These are phyloP conservation scores for Elongisporangium anandrum DNA, from an alignment of 352 stramenopile species.

Conservation along the genomic window DNA sequence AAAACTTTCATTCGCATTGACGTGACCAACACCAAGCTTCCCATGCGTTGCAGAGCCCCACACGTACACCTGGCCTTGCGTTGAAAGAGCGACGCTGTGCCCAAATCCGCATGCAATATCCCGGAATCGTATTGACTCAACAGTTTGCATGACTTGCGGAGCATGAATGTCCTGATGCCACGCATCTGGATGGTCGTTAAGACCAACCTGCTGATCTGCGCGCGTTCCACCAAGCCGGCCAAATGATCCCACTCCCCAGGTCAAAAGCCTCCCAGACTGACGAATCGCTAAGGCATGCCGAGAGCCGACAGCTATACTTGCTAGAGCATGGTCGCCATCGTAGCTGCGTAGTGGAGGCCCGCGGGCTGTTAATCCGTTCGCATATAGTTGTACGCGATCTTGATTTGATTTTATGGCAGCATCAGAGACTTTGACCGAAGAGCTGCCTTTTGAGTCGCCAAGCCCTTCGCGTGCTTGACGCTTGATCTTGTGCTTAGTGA, in stretches of 20 bases:
- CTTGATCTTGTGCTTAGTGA: constrained; percentile 50
- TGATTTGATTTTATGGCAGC: constrained; percentile 2
- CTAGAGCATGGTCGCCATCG: constrained; percentile 45
- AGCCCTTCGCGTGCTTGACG: constrained; percentile 51
- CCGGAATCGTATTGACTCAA: constrained; percentile 46
- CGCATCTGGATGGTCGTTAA: constrained; percentile 23
- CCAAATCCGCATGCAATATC: constrained; percentile 57
- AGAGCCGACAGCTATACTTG: constrained; percentile 57
- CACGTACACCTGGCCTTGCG: constrained; percentile 56
- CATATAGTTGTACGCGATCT: constrained; percentile 14
- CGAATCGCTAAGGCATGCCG: constrained; percentile 65
- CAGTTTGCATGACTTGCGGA: constrained; percentile 36
- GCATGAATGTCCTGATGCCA: constrained; percentile 55
- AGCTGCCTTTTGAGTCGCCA: background rate
- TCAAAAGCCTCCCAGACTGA: constrained; percentile 55
- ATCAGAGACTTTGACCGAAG: constrained; percentile 2
- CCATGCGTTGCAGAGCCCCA: constrained; percentile 72
- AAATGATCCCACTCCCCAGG: constrained; percentile 72
- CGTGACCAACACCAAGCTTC: constrained; percentile 57
- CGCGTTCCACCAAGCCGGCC: constrained; percentile 43
- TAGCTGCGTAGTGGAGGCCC: constrained; percentile 37
- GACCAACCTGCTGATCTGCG: constrained; percentile 3
- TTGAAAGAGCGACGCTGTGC: constrained; percentile 65
- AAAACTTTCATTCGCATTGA: constrained; percentile 55
- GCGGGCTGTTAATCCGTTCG: constrained; percentile 52